Evolutionary conservation across 352 stramenopile genomes (phyloP).

Genomic region (Poterioochromonas sp.): DNA sequence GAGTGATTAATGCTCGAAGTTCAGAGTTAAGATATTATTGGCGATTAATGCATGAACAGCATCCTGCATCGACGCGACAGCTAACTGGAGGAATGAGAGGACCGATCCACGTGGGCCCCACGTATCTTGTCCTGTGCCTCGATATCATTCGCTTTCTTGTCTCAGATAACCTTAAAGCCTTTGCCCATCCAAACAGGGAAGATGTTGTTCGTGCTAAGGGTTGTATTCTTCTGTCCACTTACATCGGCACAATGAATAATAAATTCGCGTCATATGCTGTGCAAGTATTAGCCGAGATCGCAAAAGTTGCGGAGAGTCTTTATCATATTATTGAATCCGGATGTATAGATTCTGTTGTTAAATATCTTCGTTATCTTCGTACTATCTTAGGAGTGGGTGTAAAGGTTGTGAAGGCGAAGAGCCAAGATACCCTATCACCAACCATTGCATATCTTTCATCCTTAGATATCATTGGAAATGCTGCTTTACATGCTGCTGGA

Average conservation of each 20-base stretch:
- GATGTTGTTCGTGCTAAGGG: background rate
- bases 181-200: constrained; percentile 15
- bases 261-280: background rate
- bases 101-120: background rate
- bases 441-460: background rate
- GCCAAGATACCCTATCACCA: too few relatives aligned
- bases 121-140: background rate
- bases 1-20: background rate
- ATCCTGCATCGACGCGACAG: background rate
- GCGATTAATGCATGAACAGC: background rate
- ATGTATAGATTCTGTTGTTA: background rate
- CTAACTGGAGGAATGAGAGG: constrained; percentile 2
- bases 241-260: background rate
- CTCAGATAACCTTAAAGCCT: background rate
- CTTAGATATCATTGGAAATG: constrained; percentile 6
- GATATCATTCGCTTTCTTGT: background rate
- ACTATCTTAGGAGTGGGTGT: background rate
- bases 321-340: background rate
- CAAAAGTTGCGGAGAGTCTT: background rate
- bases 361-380: background rate
- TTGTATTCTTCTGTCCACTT: constrained; percentile 21
- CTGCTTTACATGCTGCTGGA: constrained; percentile 20
- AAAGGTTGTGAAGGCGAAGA: background rate
- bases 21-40: background rate
- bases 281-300: background rate